Evolutionary conservation across 1,284 basidiomycete genomes (phyloP), one percentile per base, ranked within the genome.

Genomic region (Cutaneotrichosporon curvatum): DNA sequence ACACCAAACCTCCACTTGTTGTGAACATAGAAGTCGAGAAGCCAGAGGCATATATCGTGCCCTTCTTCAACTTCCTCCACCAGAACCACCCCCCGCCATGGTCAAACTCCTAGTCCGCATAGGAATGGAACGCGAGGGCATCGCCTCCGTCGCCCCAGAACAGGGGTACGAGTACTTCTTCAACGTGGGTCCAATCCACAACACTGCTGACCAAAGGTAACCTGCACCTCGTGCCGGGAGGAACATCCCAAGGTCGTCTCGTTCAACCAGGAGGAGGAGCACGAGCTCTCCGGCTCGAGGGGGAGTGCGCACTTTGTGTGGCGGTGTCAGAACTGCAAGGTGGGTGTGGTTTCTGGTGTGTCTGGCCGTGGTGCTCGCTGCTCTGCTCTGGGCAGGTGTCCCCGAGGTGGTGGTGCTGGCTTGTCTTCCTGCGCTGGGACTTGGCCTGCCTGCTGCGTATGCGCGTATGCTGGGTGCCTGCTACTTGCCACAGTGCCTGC

Each of bases 241-340:
- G 59, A 59, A 23, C 70, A 72, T 45, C 64, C 65, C 4, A 72
- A 70, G 51, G 62, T 59, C 8, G 62, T 72, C 20, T 65, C 65
- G 21, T 60, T 72, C 47, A 70, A 67, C 50, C 61, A 59, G 43
- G 59, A 49, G 20, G 53, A 55, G 22, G 68, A 70, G 51, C 55
- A 60, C 30, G 70, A 72, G 52, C 60, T 72, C 7, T 62, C 63
- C 8, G 69, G 69, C 8, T 68, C 65, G 11, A 62, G 68, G 45
- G 70, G 70, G 3, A 59, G 55, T 23, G 70, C 70, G 10, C 53
- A 70, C 53, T 72, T 72, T 52, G 70, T 68, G 30, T 72, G 67
- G 67, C 45, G 67, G 40, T 72, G 70, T 50, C 48, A 55, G 2
- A 59, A 70, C 40, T 72, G 70, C 59, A 72, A 72, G 58, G 70